Conservation (phyloP, 2,329 filamentous ascomycete genomes). For the Juglanconis oblonga region DNA sequence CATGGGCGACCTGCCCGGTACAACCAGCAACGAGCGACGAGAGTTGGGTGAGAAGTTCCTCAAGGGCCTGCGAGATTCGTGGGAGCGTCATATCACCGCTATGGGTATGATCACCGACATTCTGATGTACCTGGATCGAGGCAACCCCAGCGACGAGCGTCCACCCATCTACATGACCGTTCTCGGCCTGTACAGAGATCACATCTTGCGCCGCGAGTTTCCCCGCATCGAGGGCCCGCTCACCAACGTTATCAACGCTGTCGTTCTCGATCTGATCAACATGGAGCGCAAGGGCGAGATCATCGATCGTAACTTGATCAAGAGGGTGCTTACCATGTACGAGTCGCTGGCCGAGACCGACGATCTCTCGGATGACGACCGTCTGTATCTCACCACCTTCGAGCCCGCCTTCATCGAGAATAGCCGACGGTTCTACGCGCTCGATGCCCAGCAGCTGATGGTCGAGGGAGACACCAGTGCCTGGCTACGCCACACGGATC, state of each 20-base stretch:
- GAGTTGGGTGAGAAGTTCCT: conserved; percentile 82
- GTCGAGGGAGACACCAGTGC: conserved; percentile 74
- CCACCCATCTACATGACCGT: conserved; percentile 80
- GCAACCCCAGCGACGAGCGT: conserved; percentile 57
- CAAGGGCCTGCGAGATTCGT: conserved; percentile 69
- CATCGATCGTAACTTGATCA: conserved; percentile 79
- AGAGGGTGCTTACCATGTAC: conserved; percentile 84
- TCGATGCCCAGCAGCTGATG: conserved; percentile 72
- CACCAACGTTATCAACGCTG: conserved; percentile 72
- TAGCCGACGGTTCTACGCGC: conserved; percentile 70
- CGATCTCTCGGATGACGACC: conserved; percentile 72
- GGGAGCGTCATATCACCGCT: conserved; percentile 85
- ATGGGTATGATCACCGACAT: conserved; percentile 98
- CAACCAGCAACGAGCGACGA: conserved; percentile 74
- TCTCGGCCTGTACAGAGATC: conserved; percentile 84
- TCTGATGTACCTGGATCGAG: conserved; percentile 94
- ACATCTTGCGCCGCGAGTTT: conserved; percentile 60
- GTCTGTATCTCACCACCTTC: conserved; percentile 80
- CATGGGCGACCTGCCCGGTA: conserved; percentile 53
- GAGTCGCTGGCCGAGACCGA: conserved; percentile 82
- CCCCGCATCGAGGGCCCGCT: conserved; percentile 49
- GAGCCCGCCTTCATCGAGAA: conserved; percentile 72
- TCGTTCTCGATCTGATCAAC: conserved; percentile 85
- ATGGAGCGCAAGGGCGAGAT: conserved; percentile 90
- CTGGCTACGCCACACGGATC: conserved; percentile 75